Percentiles rank a stretch among this genome's conserved stretches.
These are phyloP conservation scores for Linderniella brevidens DNA, from an alignment of 257 asterid species.

Conservation along the genomic window DNA sequence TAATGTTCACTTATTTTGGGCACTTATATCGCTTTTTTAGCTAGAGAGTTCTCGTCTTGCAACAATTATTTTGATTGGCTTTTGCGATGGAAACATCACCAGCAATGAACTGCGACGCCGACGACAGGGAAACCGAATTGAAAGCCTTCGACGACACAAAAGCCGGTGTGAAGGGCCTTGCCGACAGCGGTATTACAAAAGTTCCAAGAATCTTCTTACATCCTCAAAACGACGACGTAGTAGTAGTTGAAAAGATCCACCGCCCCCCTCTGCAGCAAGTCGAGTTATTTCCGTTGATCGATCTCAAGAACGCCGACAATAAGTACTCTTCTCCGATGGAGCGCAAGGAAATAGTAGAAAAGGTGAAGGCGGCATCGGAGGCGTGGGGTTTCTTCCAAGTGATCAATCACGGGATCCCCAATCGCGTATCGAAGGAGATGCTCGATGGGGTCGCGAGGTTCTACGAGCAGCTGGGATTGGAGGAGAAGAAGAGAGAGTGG, in stretches of 20 bases:
- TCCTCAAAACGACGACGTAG: neutral
- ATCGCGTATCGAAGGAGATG: constrained; percentile 31
- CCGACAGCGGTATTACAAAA: constrained; percentile 12
- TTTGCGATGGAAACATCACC: too few species aligned
- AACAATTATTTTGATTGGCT: too few species aligned
- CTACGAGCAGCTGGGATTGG: constrained; percentile 47
- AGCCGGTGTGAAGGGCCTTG: constrained; percentile 16
- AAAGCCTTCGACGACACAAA: constrained; percentile 13
- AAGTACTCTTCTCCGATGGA: constrained; percentile 6
- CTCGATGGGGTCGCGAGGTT: constrained; percentile 29
- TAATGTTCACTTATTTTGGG: too few species aligned
- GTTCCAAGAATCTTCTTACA: constrained; percentile 11
- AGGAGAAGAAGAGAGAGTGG: constrained; percentile 25
- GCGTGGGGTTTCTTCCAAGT: constrained; percentile 54
- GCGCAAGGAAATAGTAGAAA: constrained; percentile 11
- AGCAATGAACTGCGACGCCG: neutral
- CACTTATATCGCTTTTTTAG: too few species aligned
- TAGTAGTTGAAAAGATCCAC: constrained; percentile 14
- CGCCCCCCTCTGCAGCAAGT: constrained; percentile 1
- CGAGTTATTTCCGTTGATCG: constrained; percentile 34
- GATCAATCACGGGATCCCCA: constrained; percentile 44
- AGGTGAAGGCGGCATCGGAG: constrained; percentile 29
- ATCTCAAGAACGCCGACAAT: constrained; percentile 13
- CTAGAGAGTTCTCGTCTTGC: too few species aligned
- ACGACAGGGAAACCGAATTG: neutral